Percentiles rank a stretch among this genome's conserved stretches.
Conservation (phyloP, 2,329 filamentous ascomycete species). For the Geosmithia morbida region DNA sequence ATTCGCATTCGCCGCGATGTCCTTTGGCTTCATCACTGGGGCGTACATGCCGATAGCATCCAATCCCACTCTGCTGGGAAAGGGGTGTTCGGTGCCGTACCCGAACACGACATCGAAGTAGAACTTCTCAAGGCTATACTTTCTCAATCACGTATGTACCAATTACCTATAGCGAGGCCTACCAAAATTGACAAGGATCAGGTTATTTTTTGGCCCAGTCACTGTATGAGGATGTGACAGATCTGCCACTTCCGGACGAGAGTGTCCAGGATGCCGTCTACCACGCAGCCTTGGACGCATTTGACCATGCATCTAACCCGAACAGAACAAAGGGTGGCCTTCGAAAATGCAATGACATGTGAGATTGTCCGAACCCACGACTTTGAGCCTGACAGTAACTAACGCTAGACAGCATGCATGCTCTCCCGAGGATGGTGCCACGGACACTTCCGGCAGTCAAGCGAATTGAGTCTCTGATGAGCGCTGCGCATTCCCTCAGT, state of each 20-base stretch:
- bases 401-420: constrained; percentile 34
- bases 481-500: constrained; percentile 60
- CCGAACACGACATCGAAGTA: constrained; percentile 47
- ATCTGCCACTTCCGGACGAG: constrained; percentile 31
- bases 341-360: constrained; percentile 67
- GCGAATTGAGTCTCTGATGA: constrained; percentile 49
- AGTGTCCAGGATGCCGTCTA: constrained; percentile 47
- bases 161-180: background rate
- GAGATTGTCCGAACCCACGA: constrained; percentile 13
- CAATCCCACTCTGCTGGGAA: background rate
- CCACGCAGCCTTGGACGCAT: constrained; percentile 50
- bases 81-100: constrained; percentile 49
- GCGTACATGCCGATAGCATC: constrained; percentile 24
- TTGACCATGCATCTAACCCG: constrained; percentile 72
- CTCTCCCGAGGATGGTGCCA: constrained; percentile 45
- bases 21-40: constrained; percentile 64
- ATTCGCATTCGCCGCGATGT: constrained; percentile 45
- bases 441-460: constrained; percentile 33
- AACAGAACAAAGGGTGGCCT: constrained; percentile 63
- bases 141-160: constrained; percentile 39
- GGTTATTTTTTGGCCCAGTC: constrained; percentile 49
- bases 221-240: constrained; percentile 39
- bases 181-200: constrained; percentile 13
- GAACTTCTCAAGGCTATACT: constrained; percentile 58
- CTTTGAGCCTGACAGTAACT: constrained; percentile 4